Percentiles rank a stretch among this genome's conserved stretches.
phyloP scores from a whole-genome alignment of 352 stramenopile genomes.

The Globisporangium spinosum region DNA sequence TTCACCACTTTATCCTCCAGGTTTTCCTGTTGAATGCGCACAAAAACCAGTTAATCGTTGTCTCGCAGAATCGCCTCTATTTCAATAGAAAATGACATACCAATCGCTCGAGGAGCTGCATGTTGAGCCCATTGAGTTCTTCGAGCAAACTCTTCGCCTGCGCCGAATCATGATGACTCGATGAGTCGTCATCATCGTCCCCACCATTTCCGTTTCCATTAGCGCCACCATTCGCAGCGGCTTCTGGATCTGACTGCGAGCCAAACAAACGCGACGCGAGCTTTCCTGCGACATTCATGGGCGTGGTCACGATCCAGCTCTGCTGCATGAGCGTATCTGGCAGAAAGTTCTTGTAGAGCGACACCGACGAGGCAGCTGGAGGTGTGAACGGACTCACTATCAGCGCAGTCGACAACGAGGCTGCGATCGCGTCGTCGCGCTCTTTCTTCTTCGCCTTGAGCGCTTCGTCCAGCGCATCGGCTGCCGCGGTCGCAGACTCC shows the following conservation, averaged over 20 bases:
- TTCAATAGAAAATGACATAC: slow-evolving; percentile 24
- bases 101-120: slow-evolving; percentile 78
- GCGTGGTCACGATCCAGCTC: slow-evolving; percentile 62
- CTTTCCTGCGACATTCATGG: slow-evolving; percentile 57
- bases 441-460: slow-evolving; percentile 49
- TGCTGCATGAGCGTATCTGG: slow-evolving; percentile 50
- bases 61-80: background rate
- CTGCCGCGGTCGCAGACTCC: slow-evolving; percentile 61
- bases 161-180: slow-evolving; percentile 22
- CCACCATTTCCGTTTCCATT: background rate
- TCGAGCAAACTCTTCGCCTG: slow-evolving; percentile 76
- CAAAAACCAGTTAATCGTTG: background rate
- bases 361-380: slow-evolving; percentile 23
- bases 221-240: background rate
- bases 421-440: slow-evolving; percentile 30
- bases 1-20: slow-evolving; percentile 67
- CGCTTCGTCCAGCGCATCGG: slow-evolving; percentile 70
- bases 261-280: slow-evolving; percentile 72
- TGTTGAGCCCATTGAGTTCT: slow-evolving; percentile 82
- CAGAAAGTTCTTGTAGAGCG: slow-evolving; percentile 34
- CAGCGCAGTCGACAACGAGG: slow-evolving; percentile 28
- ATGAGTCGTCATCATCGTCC: slow-evolving; percentile 18
- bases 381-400: slow-evolving; percentile 29
- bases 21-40: slow-evolving; percentile 40
- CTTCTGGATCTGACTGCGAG: slow-evolving; percentile 25